A percentile compares a stretch with the other conserved stretches of the same genome.
Evolutionary conservation across 352 stramenopile species (phyloP).

Genomic region (Globisporangium abappressorium): DNA sequence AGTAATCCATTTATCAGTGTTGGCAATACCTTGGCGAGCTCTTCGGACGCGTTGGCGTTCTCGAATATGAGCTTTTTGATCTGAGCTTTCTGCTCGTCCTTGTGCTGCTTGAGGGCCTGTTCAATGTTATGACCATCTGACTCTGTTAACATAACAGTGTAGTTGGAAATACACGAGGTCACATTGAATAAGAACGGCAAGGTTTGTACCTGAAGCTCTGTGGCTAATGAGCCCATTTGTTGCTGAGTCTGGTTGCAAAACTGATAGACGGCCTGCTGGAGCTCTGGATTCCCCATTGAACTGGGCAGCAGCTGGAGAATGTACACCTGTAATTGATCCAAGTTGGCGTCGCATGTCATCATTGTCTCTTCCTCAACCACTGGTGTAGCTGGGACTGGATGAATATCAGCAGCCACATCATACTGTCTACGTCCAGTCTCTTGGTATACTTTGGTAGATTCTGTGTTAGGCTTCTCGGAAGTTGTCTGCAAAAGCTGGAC

Average conservation of each 20-base stretch:
- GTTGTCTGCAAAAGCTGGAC: constrained; percentile 53
- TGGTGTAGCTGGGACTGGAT: neutral
- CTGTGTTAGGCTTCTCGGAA: too few relatives aligned
- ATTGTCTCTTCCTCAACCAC: too few relatives aligned
- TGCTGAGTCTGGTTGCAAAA: neutral
- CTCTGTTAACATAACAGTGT: neutral
- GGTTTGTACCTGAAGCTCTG: constrained; percentile 10
- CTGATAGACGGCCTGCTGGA: constrained; percentile 8
- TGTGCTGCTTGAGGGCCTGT: neutral
- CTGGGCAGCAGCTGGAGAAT: constrained; percentile 14
- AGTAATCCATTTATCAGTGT: neutral
- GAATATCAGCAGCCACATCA: neutral
- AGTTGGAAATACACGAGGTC: neutral
- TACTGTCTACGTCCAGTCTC: neutral
- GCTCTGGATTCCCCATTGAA: neutral
- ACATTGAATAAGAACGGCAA: neutral
- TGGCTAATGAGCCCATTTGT: neutral
- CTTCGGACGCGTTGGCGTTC: neutral
- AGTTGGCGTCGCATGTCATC: neutral
- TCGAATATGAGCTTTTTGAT: neutral
- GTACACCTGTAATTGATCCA: constrained; percentile 24
- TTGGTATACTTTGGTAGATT: neutral
- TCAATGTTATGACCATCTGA: neutral
- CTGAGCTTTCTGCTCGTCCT: neutral
- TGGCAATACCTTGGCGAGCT: neutral